Percentiles rank a stretch among this genome's conserved stretches.
phyloP scores from a whole-genome alignment of 2,329 filamentous ascomycete species.

The Fusarium sp. region DNA sequence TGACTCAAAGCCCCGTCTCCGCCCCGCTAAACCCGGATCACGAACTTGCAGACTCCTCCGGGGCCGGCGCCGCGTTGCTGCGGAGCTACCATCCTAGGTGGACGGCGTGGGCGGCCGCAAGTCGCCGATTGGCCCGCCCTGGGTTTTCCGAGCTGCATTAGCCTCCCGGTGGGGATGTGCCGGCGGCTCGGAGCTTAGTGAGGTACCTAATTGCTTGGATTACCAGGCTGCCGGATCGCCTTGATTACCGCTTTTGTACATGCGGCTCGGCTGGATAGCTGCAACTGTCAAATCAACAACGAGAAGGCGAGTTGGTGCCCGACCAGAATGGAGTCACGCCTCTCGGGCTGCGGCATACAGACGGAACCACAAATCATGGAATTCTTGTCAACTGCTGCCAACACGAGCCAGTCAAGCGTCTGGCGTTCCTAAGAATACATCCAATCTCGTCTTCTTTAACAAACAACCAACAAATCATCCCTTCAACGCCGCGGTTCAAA shows the following conservation, averaged over 20 bases:
- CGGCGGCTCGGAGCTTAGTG: conserved; percentile 4
- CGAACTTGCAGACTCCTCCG: conserved; percentile 26
- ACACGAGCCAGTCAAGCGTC: conserved; percentile 2
- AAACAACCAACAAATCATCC: conserved; percentile 17
- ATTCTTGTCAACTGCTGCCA: conserved; percentile 18
- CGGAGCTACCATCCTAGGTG: conserved; percentile 42
- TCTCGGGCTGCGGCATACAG: neutral
- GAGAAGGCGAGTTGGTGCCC: neutral
- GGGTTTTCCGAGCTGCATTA: conserved; percentile 24
- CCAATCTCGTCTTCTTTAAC: conserved; percentile 31
- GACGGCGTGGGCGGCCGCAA: conserved; percentile 40
- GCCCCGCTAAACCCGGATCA: conserved; percentile 35
- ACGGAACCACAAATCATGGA: conserved; percentile 21
- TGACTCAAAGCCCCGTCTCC: conserved; percentile 35
- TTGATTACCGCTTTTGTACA: conserved; percentile 31
- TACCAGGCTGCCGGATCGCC: conserved; percentile 24
- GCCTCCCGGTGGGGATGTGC: conserved; percentile 14
- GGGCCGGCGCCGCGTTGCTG: conserved; percentile 38
- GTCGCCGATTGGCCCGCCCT: conserved; percentile 41
- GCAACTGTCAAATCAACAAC: neutral
- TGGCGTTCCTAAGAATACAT: conserved; percentile 15
- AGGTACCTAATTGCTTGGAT: conserved; percentile 12
- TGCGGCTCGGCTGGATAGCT: conserved; percentile 19
- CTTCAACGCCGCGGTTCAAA: conserved; percentile 30
- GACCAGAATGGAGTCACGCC: neutral